Evolutionary conservation across 441 rosid species (phyloP), one percentile per base, ranked within the genome.

Genomic region (Lepidium campestre): DNA sequence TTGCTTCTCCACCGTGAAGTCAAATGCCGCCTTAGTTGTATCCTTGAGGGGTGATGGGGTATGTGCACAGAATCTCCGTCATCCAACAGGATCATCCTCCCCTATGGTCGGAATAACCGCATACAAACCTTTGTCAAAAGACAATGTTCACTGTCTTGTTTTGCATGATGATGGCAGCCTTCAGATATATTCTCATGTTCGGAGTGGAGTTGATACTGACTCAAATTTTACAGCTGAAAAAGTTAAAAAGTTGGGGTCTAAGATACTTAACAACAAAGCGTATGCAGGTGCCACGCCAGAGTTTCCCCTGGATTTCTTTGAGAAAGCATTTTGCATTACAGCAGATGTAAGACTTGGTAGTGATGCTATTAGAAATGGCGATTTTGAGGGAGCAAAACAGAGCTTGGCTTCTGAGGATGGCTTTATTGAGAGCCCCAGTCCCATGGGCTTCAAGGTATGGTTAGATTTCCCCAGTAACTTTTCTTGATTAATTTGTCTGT

Each of bases 111-210:
- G 99, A 48, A 82, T 91, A 66, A 80, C 93, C 36, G 98, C 99
- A 55, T 93, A 88, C 82, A 93, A 90, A 86, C 99, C 98, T 65
- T 82, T 93, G 77, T 88, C 96, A 36, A 96, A 96, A 76, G 98
- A 91, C 78, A 93, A 88, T 77, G 78, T 89, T 68, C 93, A 96
- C 77, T 93, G 92, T 77, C 95, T 96, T 82, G 91, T 89, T 77
- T 86, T 96, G 69, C 90, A 93, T 81, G 99, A 96, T 71, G 99
- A 93, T 80, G 98, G 99, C 64, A 96, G 99, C 83, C 97, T 96
- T 78, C 99, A 93, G 74, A 96, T 96, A 83, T 93, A 93, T 80
- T 85, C 91, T 47, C 85, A 89, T 75, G 80, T 77, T 72, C 86
- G 90, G 15, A 58, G 69, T 45, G 99, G 91, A 77, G 75, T 75